These are phyloP conservation scores for Plectosphaerella cucumerina DNA, from an alignment of 2,329 filamentous ascomycete genomes.

Conservation along the genomic window DNA sequence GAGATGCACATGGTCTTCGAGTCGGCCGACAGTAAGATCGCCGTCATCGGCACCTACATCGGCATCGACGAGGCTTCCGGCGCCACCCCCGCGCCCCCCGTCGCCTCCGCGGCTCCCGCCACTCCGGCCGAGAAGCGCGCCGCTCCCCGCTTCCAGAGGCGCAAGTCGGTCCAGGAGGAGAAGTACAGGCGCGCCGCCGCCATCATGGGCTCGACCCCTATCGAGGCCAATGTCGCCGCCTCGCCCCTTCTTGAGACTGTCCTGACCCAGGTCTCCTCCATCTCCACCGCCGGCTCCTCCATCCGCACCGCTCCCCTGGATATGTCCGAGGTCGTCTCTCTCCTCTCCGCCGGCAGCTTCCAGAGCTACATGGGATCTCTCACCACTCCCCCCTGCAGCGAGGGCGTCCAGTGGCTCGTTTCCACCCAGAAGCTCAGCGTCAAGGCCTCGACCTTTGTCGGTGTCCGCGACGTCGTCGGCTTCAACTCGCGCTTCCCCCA, in stretches of 20 bases:
- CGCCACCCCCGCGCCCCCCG: constrained; percentile 8
- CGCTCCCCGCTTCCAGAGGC: background rate
- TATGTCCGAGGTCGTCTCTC: constrained; percentile 36
- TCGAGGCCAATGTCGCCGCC: constrained; percentile 29
- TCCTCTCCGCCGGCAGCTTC: constrained; percentile 30
- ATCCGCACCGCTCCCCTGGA: constrained; percentile 34
- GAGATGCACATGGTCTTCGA: constrained; percentile 59
- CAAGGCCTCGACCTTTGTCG: constrained; percentile 30
- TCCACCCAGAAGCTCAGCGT: constrained; percentile 36
- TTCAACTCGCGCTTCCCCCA: constrained; percentile 45
- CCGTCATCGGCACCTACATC: constrained; percentile 40
- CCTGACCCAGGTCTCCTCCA: constrained; percentile 34
- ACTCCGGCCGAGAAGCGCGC: constrained; percentile 4
- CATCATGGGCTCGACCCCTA: constrained; percentile 35
- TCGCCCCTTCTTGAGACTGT: constrained; percentile 42
- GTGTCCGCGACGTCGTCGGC: constrained; percentile 37
- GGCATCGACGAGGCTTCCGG: constrained; percentile 27
- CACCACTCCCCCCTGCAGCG: constrained; percentile 45
- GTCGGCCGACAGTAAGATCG: constrained; percentile 32
- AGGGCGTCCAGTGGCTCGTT: constrained; percentile 44
- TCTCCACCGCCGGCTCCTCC: constrained; percentile 36
- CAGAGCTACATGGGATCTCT: constrained; percentile 43
- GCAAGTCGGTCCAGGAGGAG: constrained; percentile 1
- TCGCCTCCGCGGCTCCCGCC: constrained; percentile 5
- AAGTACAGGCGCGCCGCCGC: constrained; percentile 21